Evolutionary conservation across 345 rosid species (phyloP).

Genomic region (Eucalyptus marginata): DNA sequence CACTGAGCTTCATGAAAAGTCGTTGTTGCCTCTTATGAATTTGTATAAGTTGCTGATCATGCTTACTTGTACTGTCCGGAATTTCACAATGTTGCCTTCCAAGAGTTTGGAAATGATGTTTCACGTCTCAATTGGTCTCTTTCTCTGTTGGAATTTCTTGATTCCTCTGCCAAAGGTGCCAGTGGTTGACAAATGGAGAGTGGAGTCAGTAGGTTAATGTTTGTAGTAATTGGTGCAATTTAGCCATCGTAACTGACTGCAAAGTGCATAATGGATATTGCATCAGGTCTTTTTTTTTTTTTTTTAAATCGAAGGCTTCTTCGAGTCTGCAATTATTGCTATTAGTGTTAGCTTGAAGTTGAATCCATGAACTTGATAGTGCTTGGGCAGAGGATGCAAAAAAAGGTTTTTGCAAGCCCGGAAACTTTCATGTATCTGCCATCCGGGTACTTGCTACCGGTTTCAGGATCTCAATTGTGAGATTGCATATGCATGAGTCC

Average conservation of each 20-base stretch:
- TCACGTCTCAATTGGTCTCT: background rate
- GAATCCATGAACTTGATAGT: background rate
- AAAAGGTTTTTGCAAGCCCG: background rate
- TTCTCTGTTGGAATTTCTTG: background rate
- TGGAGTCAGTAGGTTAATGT: background rate
- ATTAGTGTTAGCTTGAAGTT: background rate
- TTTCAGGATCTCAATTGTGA: background rate
- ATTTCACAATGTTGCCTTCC: background rate
- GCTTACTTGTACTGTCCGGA: background rate
- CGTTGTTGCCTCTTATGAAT: background rate
- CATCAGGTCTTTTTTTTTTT: background rate
- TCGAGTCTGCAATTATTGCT: background rate
- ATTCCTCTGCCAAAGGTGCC: background rate
- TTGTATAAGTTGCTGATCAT: background rate
- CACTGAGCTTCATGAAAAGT: background rate
- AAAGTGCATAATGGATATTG: background rate
- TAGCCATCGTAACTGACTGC: background rate
- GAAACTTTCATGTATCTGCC: background rate
- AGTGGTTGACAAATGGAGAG: background rate
- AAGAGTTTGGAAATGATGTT: background rate
- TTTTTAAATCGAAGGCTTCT: background rate
- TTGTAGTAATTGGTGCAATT: background rate
- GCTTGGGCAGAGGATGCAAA: background rate
- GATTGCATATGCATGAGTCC: background rate
- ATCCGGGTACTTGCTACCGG: background rate